These are phyloP conservation scores for Spergularia azorica DNA, from an alignment of 179 eudicot species.

Conservation along the genomic window DNA sequence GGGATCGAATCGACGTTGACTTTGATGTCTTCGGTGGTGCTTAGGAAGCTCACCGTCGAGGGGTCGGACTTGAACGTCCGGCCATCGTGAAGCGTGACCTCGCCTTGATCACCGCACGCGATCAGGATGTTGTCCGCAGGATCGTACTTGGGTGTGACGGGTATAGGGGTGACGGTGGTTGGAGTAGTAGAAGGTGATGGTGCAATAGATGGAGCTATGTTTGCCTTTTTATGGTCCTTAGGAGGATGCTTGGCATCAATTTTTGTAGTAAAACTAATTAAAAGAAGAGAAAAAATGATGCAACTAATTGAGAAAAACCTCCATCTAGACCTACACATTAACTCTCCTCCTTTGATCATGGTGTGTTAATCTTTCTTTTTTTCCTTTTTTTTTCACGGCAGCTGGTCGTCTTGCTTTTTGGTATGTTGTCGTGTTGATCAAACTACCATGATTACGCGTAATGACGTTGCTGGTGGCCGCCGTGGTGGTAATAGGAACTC, in stretches of 20 bases:
- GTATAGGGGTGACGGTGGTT: neutral
- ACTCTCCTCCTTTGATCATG: conserved; percentile 23
- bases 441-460: neutral
- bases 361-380: neutral
- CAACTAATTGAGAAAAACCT: neutral
- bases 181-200: conserved; percentile 13
- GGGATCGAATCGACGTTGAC: conserved; percentile 46
- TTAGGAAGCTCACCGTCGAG: conserved; percentile 57
- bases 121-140: conserved; percentile 72
- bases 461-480: neutral
- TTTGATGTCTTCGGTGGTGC: conserved; percentile 64
- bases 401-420: neutral
- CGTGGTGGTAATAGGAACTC: neutral
- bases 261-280: conserved; percentile 1
- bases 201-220: neutral
- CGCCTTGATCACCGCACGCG: conserved; percentile 64
- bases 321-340: neutral
- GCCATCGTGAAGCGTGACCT: conserved; percentile 56
- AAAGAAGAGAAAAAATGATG: conserved; percentile 11
- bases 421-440: neutral
- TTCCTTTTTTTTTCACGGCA: too few species aligned
- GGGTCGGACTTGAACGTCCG: conserved; percentile 81
- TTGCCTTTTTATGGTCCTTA: neutral
- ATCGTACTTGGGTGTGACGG: conserved; percentile 33
- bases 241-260: neutral